Evolutionary conservation across 352 stramenopile species (phyloP).

Genomic region (Phytophthora macrochlamydospora): DNA sequence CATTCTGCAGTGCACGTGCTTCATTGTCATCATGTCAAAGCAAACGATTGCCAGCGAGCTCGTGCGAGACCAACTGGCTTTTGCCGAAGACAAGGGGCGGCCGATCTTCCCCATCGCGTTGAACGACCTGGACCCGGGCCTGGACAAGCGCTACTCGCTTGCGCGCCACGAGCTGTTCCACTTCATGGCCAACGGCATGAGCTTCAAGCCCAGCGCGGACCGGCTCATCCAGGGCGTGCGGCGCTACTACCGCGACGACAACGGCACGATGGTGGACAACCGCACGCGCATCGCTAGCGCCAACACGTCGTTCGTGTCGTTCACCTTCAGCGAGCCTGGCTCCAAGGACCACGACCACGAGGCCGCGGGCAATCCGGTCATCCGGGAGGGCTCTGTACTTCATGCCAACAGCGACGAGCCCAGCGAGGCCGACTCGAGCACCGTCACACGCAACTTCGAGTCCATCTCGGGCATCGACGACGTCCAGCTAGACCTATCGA

Average conservation of each 20-base stretch:
- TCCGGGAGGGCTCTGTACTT: conserved; percentile 33
- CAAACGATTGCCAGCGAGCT: conserved; percentile 74
- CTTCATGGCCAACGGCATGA: conserved; percentile 76
- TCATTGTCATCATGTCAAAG: conserved; percentile 78
- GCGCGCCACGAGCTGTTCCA: conserved; percentile 82
- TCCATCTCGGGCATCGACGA: conserved; percentile 46
- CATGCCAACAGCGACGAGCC: conserved; percentile 13
- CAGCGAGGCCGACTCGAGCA: conserved; percentile 21
- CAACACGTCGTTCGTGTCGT: conserved; percentile 54
- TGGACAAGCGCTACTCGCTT: conserved; percentile 85
- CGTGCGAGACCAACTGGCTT: conserved; percentile 83
- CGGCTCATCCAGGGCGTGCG: conserved; percentile 48
- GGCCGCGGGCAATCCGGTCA: conserved; percentile 21
- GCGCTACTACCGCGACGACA: conserved; percentile 33
- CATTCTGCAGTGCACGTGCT: conserved; percentile 79
- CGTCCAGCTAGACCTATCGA: conserved; percentile 36
- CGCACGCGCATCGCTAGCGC: conserved; percentile 33
- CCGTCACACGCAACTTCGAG: conserved; percentile 48
- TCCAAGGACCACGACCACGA: conserved; percentile 20
- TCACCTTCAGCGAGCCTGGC: conserved; percentile 32
- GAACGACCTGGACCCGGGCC: conserved; percentile 72
- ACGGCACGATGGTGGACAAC: conserved; percentile 25
- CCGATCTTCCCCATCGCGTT: conserved; percentile 84
- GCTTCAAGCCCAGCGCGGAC: conserved; percentile 70
- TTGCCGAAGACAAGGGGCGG: conserved; percentile 83